Evolutionary conservation across 768 basidiomycete genomes (phyloP), one percentile per base, ranked within the genome.

Genomic region (Pisolithus tinctorius): DNA sequence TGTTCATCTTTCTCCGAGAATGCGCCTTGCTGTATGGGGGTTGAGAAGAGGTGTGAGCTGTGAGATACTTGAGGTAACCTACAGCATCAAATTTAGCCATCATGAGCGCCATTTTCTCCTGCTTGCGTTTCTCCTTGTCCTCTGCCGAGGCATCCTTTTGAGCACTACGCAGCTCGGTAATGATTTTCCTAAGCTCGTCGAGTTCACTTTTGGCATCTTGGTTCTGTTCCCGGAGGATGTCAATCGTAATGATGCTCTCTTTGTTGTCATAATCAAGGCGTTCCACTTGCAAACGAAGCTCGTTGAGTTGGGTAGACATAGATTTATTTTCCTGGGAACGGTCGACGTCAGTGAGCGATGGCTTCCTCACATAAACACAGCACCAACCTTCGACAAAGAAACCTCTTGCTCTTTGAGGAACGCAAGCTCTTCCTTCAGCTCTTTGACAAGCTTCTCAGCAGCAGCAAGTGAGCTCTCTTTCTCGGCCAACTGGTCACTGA

Each of bases 101-200:
- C 92, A 99, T 96, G 58, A 93, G 76, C 8, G 92, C 93, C 89
- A 99, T 91, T 79, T 97, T 97, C 75, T 98, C 95, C 63, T 95
- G 93, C 70, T 98, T 98, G 68, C 89, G 83, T 77, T 92, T 96
- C 77, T 99, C 96, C 73, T 94, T 97, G 67, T 97, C 96, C 67
- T 98, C 96, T 30, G 84, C 84, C 37, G 86, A 85, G 14, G 86
- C 81, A 54, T 90, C 88, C 69, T 86, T 88, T 69, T 93, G 89
- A 11, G 83, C 77, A 34, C 76, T 72, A 73, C 90, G 93, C 58
- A 92, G 70, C 44, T 93, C 91, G 16, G 78, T 69, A 52, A 93
- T 78, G 55, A 82, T 80, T 69, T 82, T 86, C 75, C 78, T 83
- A 40, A 98, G 76, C 62, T 95, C 93, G 59, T 97, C 95, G 52